Conservation (phyloP, 768 basidiomycete species). For the Auricularia heimuer region DNA sequence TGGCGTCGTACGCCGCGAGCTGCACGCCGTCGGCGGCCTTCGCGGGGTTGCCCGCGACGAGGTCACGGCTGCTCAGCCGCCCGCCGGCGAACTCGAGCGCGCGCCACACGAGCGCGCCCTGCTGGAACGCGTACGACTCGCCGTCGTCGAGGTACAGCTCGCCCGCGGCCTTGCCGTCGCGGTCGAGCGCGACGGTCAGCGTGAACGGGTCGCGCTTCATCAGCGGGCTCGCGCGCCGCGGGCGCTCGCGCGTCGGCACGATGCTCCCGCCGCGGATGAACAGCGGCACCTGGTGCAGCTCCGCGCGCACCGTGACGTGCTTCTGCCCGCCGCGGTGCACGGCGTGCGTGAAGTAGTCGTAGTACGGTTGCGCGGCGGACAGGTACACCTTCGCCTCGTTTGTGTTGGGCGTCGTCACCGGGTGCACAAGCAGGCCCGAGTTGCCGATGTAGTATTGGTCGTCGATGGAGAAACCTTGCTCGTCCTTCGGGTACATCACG, state of each 20-base stretch:
- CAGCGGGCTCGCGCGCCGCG: conserved; percentile 71
- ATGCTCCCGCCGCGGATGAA: conserved; percentile 89
- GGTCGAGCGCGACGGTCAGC: conserved; percentile 69
- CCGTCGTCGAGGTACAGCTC: conserved; percentile 96
- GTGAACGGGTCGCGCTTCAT: conserved; percentile 94
- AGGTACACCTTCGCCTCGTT: conserved; percentile 71
- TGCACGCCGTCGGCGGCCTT: conserved; percentile 44
- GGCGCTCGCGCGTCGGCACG: conserved; percentile 76
- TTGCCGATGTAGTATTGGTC: conserved; percentile 90
- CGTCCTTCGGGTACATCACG: conserved; percentile 83
- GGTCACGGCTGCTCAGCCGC: conserved; percentile 41
- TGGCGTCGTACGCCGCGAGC: conserved; percentile 38
- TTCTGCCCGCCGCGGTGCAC: conserved; percentile 64
- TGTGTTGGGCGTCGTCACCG: conserved; percentile 66
- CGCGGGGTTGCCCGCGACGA: conserved; percentile 33
- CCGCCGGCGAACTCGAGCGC: conserved; percentile 38
- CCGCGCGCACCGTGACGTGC: conserved; percentile 66
- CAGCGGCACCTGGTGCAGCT: conserved; percentile 70
- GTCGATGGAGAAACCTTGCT: conserved; percentile 76
- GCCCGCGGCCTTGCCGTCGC: conserved; percentile 50
- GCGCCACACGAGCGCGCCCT: conserved; percentile 81
- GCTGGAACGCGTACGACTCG: conserved; percentile 61
- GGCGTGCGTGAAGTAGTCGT: conserved; percentile 75
- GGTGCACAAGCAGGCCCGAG: conserved; percentile 85
- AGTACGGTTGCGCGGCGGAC: conserved; percentile 79